Evolutionary conservation across 257 asterid species (phyloP).

Genomic region (Ophiorrhiza pumila): DNA sequence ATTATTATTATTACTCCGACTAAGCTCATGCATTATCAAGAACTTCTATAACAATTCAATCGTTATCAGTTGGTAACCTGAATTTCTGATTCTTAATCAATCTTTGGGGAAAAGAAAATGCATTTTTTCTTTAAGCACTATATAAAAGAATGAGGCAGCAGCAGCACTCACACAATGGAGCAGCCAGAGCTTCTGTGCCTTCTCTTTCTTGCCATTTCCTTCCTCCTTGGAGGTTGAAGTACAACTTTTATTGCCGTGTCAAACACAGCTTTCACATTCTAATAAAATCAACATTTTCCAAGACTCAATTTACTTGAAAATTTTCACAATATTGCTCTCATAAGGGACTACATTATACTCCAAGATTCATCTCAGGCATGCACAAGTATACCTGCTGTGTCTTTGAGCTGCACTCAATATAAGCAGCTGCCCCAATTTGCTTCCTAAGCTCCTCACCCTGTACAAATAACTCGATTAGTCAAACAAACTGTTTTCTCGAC

Average conservation of each 20-base stretch:
- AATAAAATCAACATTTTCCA: background rate
- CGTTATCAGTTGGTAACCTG: too few relatives aligned
- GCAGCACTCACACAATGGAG: slow-evolving; percentile 70
- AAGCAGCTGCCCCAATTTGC: slow-evolving; percentile 96
- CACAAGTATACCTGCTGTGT: slow-evolving; percentile 71
- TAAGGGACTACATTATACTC: background rate
- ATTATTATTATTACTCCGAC: too few relatives aligned
- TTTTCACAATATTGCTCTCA: background rate
- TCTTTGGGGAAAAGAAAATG: too few relatives aligned
- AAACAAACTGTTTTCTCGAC: background rate
- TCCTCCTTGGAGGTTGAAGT: slow-evolving; percentile 88
- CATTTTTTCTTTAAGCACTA: too few relatives aligned
- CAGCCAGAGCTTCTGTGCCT: slow-evolving; percentile 55
- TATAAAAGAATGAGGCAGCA: background rate
- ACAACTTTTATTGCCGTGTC: slow-evolving; percentile 93
- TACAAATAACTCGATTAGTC: slow-evolving; percentile 7
- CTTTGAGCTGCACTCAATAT: slow-evolving; percentile 95
- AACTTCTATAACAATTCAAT: too few relatives aligned
- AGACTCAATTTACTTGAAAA: background rate
- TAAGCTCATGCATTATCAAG: too few relatives aligned
- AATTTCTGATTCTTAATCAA: background rate
- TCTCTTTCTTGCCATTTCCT: slow-evolving; percentile 60
- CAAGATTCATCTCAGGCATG: background rate
- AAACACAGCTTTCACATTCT: slow-evolving; percentile 96
- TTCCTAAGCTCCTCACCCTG: slow-evolving; percentile 97